These are phyloP conservation scores for Monotropa hypopitys DNA, from an alignment of 179 eudicot genomes.

Conservation along the genomic window DNA sequence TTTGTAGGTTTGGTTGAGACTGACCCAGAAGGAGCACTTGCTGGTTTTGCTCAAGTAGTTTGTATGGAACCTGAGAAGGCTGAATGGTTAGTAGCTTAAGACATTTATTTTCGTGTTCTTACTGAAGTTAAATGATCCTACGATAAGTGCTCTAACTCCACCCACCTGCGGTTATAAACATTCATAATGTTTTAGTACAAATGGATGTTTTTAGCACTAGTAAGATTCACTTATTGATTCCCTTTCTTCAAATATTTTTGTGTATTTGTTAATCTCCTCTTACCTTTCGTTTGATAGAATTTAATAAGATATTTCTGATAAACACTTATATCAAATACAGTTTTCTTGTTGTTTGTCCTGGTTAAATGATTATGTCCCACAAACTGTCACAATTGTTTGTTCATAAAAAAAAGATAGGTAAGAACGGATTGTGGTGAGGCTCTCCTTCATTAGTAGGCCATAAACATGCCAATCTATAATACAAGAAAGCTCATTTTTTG, in stretches of 20 bases:
- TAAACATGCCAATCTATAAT: neutral
- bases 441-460: neutral
- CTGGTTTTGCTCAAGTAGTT: slow-evolving; percentile 87
- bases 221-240: neutral
- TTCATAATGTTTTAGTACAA: neutral
- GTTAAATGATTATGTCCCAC: neutral
- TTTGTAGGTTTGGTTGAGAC: slow-evolving; percentile 74
- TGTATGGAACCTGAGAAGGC: slow-evolving; percentile 93
- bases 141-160: neutral
- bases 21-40: slow-evolving; percentile 89
- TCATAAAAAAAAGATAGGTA: too few species aligned
- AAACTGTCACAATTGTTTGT: neutral
- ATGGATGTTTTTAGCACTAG: neutral
- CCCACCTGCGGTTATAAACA: neutral
- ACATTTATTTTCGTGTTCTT: too few species aligned
- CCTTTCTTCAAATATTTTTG: neutral
- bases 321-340: neutral
- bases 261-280: neutral
- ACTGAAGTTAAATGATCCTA: too few species aligned
- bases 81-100: slow-evolving; percentile 60
- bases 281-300: neutral
- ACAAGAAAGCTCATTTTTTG: too few species aligned
- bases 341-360: neutral
- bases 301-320: neutral
- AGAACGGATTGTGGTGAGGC: neutral